phyloP scores from a whole-genome alignment of 1,139 yeast genomes.

The Geotrichum reessii region DNA sequence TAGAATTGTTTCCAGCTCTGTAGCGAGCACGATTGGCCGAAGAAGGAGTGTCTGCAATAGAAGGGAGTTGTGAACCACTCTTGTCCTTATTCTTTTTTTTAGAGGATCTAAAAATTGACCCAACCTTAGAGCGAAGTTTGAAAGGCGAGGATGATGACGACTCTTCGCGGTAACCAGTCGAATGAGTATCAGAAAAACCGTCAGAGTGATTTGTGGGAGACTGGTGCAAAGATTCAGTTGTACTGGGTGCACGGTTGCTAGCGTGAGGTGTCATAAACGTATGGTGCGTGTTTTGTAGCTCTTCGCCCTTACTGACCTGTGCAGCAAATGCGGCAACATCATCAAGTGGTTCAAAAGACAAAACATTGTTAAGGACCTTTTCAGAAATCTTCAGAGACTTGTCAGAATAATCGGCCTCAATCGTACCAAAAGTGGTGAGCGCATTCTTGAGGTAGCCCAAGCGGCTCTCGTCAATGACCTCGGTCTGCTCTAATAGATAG shows the following conservation, averaged over 20 bases:
- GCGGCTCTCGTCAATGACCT: conserved; percentile 64
- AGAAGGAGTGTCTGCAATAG: conserved; percentile 7
- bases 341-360: conserved; percentile 53
- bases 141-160: conserved; percentile 18
- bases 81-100: conserved; percentile 34
- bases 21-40: conserved; percentile 5
- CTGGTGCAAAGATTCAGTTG: conserved; percentile 16
- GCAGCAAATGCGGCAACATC: conserved; percentile 56
- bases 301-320: conserved; percentile 28
- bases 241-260: conserved; percentile 4
- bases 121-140: conserved; percentile 68
- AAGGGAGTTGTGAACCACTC: neutral
- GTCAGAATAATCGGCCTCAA: conserved; percentile 37
- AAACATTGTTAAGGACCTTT: conserved; percentile 56
- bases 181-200: conserved; percentile 7
- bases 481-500: conserved; percentile 67
- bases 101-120: conserved; percentile 72
- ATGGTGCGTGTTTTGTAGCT: neutral
- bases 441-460: conserved; percentile 62
- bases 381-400: conserved; percentile 45
- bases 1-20: neutral
- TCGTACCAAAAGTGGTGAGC: conserved; percentile 65
- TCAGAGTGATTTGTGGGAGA: conserved; percentile 15
- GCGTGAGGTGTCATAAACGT: conserved; percentile 6
- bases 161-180: conserved; percentile 17